These are phyloP conservation scores for Gossypioides kirkii DNA, from an alignment of 345 rosid species.

Conservation along the genomic window DNA sequence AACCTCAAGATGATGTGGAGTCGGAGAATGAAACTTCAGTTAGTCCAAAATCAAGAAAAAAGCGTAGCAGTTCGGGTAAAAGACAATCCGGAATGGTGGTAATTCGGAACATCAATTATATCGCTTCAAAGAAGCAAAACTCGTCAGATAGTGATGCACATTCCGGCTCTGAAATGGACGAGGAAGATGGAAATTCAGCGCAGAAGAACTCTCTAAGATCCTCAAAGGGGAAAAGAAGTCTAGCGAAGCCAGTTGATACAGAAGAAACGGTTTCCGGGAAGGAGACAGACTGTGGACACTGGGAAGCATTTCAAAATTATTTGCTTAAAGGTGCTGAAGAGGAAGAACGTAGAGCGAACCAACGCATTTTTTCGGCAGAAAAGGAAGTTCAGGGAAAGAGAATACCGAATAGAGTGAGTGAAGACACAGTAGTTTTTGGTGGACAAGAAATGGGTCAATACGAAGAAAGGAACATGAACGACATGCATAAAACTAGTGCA, in stretches of 20 bases:
- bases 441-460: conserved; percentile 37
- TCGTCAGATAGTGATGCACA: conserved; percentile 56
- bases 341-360: conserved; percentile 43
- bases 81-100: conserved; percentile 70
- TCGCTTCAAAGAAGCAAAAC: conserved; percentile 56
- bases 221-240: conserved; percentile 32
- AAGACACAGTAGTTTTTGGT: conserved; percentile 56
- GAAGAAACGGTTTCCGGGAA: conserved; percentile 31
- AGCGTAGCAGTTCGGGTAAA: conserved; percentile 45
- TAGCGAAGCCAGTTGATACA: conserved; percentile 15
- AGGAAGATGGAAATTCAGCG: conserved; percentile 36
- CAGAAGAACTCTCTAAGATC: conserved; percentile 30
- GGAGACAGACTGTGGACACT: conserved; percentile 60
- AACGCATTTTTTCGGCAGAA: conserved; percentile 54
- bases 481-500: conserved; percentile 48
- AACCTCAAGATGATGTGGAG: conserved; percentile 44
- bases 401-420: conserved; percentile 33
- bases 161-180: conserved; percentile 45
- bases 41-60: conserved; percentile 29
- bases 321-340: conserved; percentile 75
- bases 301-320: conserved; percentile 86
- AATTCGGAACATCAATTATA: conserved; percentile 77
- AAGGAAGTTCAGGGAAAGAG: conserved; percentile 49
- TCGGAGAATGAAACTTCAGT: conserved; percentile 31
- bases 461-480: conserved; percentile 39